Conservation (phyloP, 176 grass and related monocot species). For the Triticum turgidum region DNA sequence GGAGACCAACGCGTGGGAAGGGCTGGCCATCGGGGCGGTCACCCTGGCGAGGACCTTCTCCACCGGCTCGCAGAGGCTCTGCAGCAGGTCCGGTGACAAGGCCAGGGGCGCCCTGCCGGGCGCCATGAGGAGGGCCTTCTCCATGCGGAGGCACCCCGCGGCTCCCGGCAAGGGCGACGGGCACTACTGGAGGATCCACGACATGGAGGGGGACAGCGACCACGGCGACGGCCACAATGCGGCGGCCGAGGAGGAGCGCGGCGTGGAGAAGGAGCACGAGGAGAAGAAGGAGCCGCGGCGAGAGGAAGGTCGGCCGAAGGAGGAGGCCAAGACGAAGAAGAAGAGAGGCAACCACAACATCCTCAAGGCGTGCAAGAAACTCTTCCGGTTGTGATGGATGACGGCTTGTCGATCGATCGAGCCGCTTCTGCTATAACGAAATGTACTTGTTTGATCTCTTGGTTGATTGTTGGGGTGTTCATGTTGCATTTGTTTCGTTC, state of each 20-base stretch:
- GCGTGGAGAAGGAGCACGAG: neutral
- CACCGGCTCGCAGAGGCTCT: constrained; percentile 50
- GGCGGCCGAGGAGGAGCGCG: neutral
- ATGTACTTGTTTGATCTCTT: neutral
- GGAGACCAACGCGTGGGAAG: constrained; percentile 50
- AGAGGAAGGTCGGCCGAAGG: neutral
- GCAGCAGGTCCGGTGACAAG: constrained; percentile 28
- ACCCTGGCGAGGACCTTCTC: constrained; percentile 57
- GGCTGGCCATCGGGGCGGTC: constrained; percentile 41
- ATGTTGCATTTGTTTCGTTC: neutral
- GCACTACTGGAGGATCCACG: constrained; percentile 75
- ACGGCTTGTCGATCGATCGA: neutral
- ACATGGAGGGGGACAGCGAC: constrained; percentile 44
- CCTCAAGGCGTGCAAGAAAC: constrained; percentile 50
- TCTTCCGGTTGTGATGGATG: constrained; percentile 35
- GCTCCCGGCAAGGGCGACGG: constrained; percentile 25
- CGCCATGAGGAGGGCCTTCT: constrained; percentile 60
- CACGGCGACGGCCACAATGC: neutral
- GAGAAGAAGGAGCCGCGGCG: neutral
- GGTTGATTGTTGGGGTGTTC: neutral
- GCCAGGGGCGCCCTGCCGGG: neutral
- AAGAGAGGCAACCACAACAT: constrained; percentile 13
- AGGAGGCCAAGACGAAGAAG: constrained; percentile 13
- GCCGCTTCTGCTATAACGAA: neutral
- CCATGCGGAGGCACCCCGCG: constrained; percentile 47